Evolutionary conservation across 352 stramenopile species (phyloP), one percentile per base, ranked within the genome.

Genomic region (Blastocystis sp.): DNA sequence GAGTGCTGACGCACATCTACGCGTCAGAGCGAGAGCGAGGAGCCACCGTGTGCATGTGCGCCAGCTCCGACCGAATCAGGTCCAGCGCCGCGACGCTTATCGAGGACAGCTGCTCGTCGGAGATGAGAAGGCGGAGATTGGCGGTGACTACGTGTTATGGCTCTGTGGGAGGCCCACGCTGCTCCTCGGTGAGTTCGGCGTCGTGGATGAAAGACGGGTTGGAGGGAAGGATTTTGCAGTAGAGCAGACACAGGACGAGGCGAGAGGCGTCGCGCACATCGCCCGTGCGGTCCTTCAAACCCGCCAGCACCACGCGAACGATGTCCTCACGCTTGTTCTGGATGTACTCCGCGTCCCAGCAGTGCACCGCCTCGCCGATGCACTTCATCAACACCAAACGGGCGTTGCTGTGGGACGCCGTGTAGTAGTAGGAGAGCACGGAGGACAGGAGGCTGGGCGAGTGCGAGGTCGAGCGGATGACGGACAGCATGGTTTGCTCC

Each of bases 251-350:
- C 51, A 85, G 60, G 55, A 85, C 51, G 51, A 85, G 65, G 4
- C 74, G 74, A n/a, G 74, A 85, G 3, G 55, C 74, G 35, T 85
- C 74, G 19, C 74, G 74, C 31, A 85, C 74, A 3, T 85, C 74
- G 37, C 74, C 74, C 1, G 41, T 85, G 37, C 74, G 74, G 61
- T 85, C 74, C 24, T 67, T 66, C 50, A 85, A 21, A 21, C 74
- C 74, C 12, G 31, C 70, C 4, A 85, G 61, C 3, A 69, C 74
- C 12, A 85, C 19, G 24, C 50, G 50, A 10, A 85, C 55, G 12
- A 85, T 69, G 51, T 85, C 74, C 13, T 62, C 45, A 2, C 70
- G n/a, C 51, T 85, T 85, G 2, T 29, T 39, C 1, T 50, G 21
- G 33, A 85, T 50, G 51, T 85, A 85, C 12, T 85, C 74, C 24